Evolutionary conservation across 257 asterid species (phyloP), one percentile per base, ranked within the genome.

Genomic region (Capsicum baccatum): DNA sequence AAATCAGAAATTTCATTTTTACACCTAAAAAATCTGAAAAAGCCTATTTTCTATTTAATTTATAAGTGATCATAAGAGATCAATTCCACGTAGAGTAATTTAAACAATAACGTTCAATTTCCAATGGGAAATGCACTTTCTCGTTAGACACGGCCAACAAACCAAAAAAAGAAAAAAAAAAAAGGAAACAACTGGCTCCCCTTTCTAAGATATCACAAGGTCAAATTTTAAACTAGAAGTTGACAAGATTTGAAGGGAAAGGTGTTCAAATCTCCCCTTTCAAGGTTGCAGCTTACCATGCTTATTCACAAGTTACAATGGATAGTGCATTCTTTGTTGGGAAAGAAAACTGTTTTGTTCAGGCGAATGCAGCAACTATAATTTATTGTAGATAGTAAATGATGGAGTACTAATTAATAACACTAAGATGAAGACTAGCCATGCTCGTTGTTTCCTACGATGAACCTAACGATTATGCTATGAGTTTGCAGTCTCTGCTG

Each of bases 191-290:
- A 3, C 44, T 4, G 44, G 44, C 44, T 39, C 44, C 5, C 5
- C 21, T 12, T 50, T 50, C 21, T 50, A 35, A 13, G 21, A 33
- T 12, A 50, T 19, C 5, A 6, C 19, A 11, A 6, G 13, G 81
- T 6, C 81, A 52, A 50, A 76, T 73, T 73, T 71, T 73, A 73
- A 74, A 74, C 37, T 48, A 52, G 47, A 63, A 76, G 26, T 26
- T 52, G 63, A 76, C 81, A 21, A 13, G 14, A 12, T 76, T 52
- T 76, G 26, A 52, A 52, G 9, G 6, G 19, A 68, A 14, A 37
- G 2, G 52, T 14, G 21, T 14, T 15, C 17, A 35, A 3, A 52
- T 76, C 26, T 50, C 63, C 52, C 14, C 37, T 21, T 74, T 50
- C 52, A 74, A 74, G 81, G 47, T 76, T 76, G 81, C 44, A 73